Conservation (phyloP, 2,329 filamentous ascomycete genomes). For the Exophiala bonariae region DNA sequence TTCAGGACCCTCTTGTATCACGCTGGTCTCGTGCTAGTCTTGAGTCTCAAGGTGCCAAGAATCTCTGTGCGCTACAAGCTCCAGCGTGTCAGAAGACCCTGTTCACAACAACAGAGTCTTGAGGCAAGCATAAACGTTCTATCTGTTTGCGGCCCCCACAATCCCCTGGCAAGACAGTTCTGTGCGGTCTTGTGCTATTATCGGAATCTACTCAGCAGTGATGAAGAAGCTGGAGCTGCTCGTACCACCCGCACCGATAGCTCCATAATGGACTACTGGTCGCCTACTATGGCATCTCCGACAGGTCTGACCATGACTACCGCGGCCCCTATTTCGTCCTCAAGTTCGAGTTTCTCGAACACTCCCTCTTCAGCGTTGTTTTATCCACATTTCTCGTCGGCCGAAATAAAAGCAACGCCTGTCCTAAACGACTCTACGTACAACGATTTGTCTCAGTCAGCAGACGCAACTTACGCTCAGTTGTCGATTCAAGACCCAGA, state of each 20-base stretch:
- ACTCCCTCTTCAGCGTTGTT: not conserved
- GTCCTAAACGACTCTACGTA: not conserved
- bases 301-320: not conserved
- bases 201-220: not conserved
- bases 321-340: not conserved
- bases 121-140: not conserved
- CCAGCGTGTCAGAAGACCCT: not conserved
- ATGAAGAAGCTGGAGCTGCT: not conserved
- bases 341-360: not conserved
- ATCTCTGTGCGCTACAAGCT: slow-evolving; percentile 1
- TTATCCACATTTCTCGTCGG: not conserved
- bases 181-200: not conserved
- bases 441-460: not conserved
- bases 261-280: not conserved
- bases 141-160: not conserved
- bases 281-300: not conserved
- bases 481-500: not conserved
- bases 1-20: slow-evolving; percentile 4
- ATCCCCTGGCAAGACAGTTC: not conserved
- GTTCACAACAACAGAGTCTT: not conserved
- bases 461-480: not conserved
- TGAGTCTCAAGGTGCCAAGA: slow-evolving; percentile 2
- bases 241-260: not conserved
- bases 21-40: slow-evolving; percentile 3
- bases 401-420: not conserved